phyloP scores from a whole-genome alignment of 352 stramenopile species.

The Thraustochytrium striatum region DNA sequence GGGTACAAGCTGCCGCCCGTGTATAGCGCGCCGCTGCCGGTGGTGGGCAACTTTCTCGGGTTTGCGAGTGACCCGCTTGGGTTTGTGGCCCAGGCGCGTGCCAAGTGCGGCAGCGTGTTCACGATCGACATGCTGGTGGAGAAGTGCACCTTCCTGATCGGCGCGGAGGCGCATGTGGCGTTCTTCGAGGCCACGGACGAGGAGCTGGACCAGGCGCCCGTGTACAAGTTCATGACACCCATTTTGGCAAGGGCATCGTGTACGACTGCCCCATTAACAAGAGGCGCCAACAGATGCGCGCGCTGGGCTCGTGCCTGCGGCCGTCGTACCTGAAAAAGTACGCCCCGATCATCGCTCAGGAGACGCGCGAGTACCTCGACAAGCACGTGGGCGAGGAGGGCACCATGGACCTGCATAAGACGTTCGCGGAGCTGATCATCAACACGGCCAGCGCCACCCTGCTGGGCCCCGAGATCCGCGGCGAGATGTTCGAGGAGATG shows the following conservation, averaged over 20 bases:
- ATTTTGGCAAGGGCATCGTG: slow-evolving; percentile 81
- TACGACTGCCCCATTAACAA: slow-evolving; percentile 74
- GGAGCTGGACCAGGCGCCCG: slow-evolving; percentile 73
- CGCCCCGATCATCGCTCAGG: slow-evolving; percentile 78
- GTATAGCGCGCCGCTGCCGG: slow-evolving; percentile 60
- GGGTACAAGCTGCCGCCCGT: slow-evolving; percentile 60
- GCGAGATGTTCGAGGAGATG: slow-evolving; percentile 82
- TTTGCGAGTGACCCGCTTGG: slow-evolving; percentile 74
- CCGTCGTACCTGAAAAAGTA: slow-evolving; percentile 74
- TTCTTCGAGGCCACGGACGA: slow-evolving; percentile 85
- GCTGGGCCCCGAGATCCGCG: slow-evolving; percentile 66
- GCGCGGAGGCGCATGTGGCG: slow-evolving; percentile 71
- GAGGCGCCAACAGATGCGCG: slow-evolving; percentile 81
- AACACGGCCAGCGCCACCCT: slow-evolving; percentile 78
- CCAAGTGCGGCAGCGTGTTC: slow-evolving; percentile 75
- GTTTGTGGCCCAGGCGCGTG: slow-evolving; percentile 68
- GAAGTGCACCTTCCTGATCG: slow-evolving; percentile 84
- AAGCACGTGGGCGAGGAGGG: slow-evolving; percentile 63
- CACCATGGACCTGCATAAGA: slow-evolving; percentile 72
- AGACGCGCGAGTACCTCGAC: slow-evolving; percentile 71
- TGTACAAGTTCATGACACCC: slow-evolving; percentile 84
- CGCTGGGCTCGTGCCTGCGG: slow-evolving; percentile 75
- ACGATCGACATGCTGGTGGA: slow-evolving; percentile 72
- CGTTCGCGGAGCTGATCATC: slow-evolving; percentile 81
- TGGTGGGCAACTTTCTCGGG: slow-evolving; percentile 70